A percentile compares a stretch with the other conserved stretches of the same genome.
Evolutionary conservation across 768 basidiomycete species (phyloP).

Genomic region (Lepiota venenata): DNA sequence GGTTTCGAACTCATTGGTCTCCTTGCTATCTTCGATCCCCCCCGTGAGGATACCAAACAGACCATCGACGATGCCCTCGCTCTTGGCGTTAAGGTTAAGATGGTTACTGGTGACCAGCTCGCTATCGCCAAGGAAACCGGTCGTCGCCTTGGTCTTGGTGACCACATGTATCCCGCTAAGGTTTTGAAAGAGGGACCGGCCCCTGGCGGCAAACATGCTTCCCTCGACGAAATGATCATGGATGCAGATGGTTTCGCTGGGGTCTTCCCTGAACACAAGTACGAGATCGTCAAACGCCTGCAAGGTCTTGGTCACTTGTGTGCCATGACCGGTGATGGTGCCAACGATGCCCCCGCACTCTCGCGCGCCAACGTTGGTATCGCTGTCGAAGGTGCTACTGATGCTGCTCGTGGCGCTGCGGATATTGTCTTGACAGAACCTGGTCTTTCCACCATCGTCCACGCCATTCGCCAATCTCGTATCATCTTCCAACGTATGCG

Average conservation of each 20-base stretch:
- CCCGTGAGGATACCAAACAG: conserved; percentile 97
- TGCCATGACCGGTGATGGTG: conserved; percentile 99
- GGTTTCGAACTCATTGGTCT: conserved; percentile 98
- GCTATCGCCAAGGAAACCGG: conserved; percentile 99
- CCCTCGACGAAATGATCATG: conserved; percentile 98
- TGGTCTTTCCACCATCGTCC: conserved; percentile 98
- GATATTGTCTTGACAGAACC: conserved; percentile 98
- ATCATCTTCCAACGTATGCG: conserved; percentile 99
- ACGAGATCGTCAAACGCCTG: conserved; percentile 98
- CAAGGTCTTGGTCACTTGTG: conserved; percentile 94
- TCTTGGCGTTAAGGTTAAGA: conserved; percentile 98
- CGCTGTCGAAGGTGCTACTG: conserved; percentile 98
- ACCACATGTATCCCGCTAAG: conserved; percentile 99
- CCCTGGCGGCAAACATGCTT: conserved; percentile 77
- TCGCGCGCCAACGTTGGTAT: conserved; percentile 99
- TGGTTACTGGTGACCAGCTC: conserved; percentile 99
- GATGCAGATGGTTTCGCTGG: conserved; percentile 99
- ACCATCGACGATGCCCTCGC: conserved; percentile 96
- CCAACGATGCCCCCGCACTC: conserved; percentile 96
- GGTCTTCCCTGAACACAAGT: conserved; percentile 99
- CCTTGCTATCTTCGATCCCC: conserved; percentile 96
- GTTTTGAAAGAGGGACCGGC: conserved; percentile 97
- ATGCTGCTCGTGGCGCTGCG: conserved; percentile 97
- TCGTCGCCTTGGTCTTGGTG: conserved; percentile 95
- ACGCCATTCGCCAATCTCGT: conserved; percentile 97